A percentile compares a stretch with the other conserved stretches of the same genome.
phyloP scores from a whole-genome alignment of 495 filamentous ascomycete genomes.

The Hypoxylon subgilvum region DNA sequence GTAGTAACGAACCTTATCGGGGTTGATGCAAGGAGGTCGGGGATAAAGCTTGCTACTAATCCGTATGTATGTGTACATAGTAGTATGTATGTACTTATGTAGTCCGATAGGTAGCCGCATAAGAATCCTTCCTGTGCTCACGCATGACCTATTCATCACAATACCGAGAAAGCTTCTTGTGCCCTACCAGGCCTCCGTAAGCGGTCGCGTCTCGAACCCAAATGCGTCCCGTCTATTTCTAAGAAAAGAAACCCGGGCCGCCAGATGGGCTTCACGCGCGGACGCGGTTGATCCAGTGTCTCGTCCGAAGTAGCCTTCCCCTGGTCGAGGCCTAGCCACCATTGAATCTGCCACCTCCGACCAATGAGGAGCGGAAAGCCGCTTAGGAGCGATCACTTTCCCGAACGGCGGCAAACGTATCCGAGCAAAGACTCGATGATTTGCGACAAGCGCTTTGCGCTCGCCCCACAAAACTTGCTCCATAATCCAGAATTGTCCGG shows the following conservation, averaged over 20 bases:
- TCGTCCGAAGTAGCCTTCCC: constrained; percentile 28
- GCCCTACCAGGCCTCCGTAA: constrained; percentile 14
- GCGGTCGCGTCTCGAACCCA: constrained; percentile 27
- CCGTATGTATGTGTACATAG: no score
- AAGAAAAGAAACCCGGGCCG: constrained; percentile 35
- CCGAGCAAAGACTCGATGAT: constrained; percentile 31
- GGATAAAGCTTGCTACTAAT: no score
- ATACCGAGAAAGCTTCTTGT: constrained; percentile 16
- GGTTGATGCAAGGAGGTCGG: constrained; percentile 29
- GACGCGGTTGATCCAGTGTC: constrained; percentile 28
- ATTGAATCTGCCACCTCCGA: constrained; percentile 8
- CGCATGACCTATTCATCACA: constrained; percentile 18
- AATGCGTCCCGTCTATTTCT: constrained; percentile 30
- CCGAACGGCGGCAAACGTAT: constrained; percentile 39
- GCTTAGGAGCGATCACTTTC: constrained; percentile 36
- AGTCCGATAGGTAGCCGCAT: constrained; percentile 29
- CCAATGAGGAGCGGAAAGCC: constrained; percentile 33
- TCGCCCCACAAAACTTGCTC: constrained; percentile 25
- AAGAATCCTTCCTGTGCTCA: constrained; percentile 7
- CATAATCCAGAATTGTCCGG: constrained; percentile 17
- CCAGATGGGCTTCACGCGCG: constrained; percentile 24
- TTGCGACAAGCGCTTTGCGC: constrained; percentile 42
- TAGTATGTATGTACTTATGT: background rate
- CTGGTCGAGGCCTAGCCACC: constrained; percentile 7
- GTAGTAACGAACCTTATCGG: constrained; percentile 36